Percentiles rank a stretch among this genome's conserved stretches.
These are phyloP conservation scores for Hymenoscyphus infarciens DNA, from an alignment of 2,329 filamentous ascomycete species.

Conservation along the genomic window DNA sequence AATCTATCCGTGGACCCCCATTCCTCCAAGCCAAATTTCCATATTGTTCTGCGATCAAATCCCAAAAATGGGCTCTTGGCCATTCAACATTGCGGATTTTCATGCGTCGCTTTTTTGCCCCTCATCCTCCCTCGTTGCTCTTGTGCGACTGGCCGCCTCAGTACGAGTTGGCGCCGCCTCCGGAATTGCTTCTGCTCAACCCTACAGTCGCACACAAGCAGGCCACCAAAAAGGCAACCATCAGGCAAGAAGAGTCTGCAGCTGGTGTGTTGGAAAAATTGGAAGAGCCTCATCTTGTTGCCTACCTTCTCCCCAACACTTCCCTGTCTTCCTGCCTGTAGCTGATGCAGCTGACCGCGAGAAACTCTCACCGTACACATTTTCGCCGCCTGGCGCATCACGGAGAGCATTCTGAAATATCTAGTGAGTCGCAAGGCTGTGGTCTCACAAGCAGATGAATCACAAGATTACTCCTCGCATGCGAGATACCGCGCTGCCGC, in stretches of 20 bases:
- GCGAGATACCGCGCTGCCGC: neutral
- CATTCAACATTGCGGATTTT: neutral
- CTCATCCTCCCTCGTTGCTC: neutral
- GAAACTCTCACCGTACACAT: slow-evolving; percentile 1
- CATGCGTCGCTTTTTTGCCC: neutral
- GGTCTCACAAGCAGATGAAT: neutral
- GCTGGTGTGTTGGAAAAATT: neutral
- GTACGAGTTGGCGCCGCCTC: neutral
- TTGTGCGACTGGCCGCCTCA: neutral
- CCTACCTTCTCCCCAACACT: neutral
- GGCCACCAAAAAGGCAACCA: neutral
- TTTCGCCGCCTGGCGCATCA: neutral
- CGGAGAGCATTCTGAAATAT: neutral
- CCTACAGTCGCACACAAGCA: neutral
- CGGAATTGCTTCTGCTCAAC: neutral
- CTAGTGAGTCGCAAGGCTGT: slow-evolving; percentile 4
- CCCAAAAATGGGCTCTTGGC: neutral
- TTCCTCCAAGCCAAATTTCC: neutral
- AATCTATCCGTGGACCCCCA: neutral
- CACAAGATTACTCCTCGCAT: neutral
- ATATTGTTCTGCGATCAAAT: neutral
- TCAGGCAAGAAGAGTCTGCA: neutral
- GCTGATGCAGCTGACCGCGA: neutral
- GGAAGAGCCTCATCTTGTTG: slow-evolving; percentile 1
- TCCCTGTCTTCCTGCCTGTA: neutral